A percentile compares a stretch with the other conserved stretches of the same genome.
Evolutionary conservation across 805 yeast species (phyloP).

Genomic region (Saccharomycopsis vini): DNA sequence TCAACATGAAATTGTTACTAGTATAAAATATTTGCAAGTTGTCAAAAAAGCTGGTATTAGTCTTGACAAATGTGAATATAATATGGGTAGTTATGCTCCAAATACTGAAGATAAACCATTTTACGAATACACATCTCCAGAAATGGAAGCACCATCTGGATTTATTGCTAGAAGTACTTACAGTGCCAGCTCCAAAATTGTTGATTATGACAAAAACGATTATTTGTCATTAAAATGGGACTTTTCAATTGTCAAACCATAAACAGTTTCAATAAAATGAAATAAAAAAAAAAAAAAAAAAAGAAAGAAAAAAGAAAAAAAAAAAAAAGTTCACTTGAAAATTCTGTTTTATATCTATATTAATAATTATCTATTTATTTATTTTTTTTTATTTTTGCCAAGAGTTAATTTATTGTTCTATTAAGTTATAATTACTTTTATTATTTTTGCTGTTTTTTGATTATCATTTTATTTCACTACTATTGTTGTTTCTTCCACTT

Average conservation of each 20-base stretch:
- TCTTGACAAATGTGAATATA: slow-evolving; percentile 79
- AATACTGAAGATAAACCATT: slow-evolving; percentile 71
- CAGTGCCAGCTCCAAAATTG: slow-evolving; percentile 69
- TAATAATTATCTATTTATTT: too few species aligned
- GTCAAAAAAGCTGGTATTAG: slow-evolving; percentile 83
- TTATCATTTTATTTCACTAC: too few species aligned
- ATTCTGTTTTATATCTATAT: too few species aligned
- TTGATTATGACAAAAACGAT: slow-evolving; percentile 74
- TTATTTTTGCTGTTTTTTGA: too few species aligned
- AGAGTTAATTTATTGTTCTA: too few species aligned
- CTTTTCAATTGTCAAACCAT: slow-evolving; percentile 71
- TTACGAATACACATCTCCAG: slow-evolving; percentile 53
- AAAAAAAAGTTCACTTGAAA: too few species aligned
- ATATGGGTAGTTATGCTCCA: slow-evolving; percentile 87
- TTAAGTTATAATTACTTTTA: too few species aligned
- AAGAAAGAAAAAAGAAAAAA: background rate
- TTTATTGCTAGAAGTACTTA: slow-evolving; percentile 81
- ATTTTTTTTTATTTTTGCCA: too few species aligned
- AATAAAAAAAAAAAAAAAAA: background rate
- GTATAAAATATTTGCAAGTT: slow-evolving; percentile 75
- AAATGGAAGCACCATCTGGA: slow-evolving; percentile 88
- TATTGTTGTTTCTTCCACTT: too few species aligned
- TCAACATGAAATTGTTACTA: slow-evolving; percentile 87
- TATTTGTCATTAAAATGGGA: slow-evolving; percentile 80
- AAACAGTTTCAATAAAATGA: background rate